A percentile compares a stretch with the other conserved stretches of the same genome.
phyloP scores from a whole-genome alignment of 495 filamentous ascomycete species.

The Halenospora varia region DNA sequence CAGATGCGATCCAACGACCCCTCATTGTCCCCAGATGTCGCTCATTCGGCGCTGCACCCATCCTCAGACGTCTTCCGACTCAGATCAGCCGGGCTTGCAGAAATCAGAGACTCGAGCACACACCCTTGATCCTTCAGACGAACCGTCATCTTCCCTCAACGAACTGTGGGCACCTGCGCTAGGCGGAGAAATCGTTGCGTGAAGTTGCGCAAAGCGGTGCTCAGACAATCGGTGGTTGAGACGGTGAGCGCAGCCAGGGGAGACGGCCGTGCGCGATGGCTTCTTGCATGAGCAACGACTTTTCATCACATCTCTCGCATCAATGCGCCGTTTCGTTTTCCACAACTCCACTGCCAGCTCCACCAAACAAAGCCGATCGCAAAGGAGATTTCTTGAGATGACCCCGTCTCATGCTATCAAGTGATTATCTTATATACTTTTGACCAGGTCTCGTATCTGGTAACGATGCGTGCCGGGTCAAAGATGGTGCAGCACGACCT shows the following conservation, averaged over 20 bases:
- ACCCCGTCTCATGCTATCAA: not conserved
- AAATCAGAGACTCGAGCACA: not conserved
- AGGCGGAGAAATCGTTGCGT: not conserved
- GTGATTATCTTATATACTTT: not conserved
- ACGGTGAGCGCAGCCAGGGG: not conserved
- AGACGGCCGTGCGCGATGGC: not conserved
- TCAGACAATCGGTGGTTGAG: not conserved
- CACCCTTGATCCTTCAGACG: not conserved
- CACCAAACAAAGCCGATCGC: not conserved
- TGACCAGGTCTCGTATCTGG: not conserved
- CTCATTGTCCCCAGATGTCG: not conserved
- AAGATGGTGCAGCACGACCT: not conserved
- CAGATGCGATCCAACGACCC: not conserved
- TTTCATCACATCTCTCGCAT: not conserved
- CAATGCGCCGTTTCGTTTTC: not conserved
- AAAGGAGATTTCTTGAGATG: not conserved
- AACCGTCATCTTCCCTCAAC: not conserved
- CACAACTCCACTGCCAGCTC: not conserved
- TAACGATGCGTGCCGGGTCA: not conserved
- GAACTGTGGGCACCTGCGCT: not conserved
- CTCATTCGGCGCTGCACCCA: not conserved
- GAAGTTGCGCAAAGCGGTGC: not conserved
- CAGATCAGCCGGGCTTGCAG: not conserved
- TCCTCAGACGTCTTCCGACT: not conserved
- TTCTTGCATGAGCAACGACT: not conserved